phyloP scores from a whole-genome alignment of 2,329 filamentous ascomycete genomes.

The Rugonectria rugulosa region DNA sequence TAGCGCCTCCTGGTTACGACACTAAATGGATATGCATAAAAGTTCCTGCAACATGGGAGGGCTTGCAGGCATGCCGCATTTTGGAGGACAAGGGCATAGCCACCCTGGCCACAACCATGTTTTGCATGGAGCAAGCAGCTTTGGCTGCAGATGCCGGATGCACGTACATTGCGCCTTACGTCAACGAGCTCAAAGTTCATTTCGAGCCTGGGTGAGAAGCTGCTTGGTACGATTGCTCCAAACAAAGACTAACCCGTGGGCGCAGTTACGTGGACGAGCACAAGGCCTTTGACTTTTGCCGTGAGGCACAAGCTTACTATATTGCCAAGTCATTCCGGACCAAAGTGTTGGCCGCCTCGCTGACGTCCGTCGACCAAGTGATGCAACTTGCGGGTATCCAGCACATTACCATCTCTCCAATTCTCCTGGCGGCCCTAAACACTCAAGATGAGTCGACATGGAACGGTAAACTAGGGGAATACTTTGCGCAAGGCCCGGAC shows the following conservation, averaged over 20 bases:
- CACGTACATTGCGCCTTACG: conserved; percentile 70
- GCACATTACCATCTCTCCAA: conserved; percentile 66
- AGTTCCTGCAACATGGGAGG: conserved; percentile 69
- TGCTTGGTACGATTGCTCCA: too few relatives aligned
- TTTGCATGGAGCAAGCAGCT: conserved; percentile 66
- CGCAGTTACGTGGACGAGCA: conserved; percentile 56
- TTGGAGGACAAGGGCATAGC: conserved; percentile 62
- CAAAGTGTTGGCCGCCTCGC: conserved; percentile 62
- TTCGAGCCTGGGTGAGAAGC: conserved; percentile 60
- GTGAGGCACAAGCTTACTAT: conserved; percentile 62
- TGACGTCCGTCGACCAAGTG: conserved; percentile 66
- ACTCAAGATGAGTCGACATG: conserved; percentile 44
- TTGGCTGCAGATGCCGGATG: conserved; percentile 65
- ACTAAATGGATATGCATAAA: conserved; percentile 66
- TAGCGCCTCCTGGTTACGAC: conserved; percentile 46
- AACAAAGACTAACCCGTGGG: too few relatives aligned
- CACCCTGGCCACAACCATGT: conserved; percentile 69
- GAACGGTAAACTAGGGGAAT: conserved; percentile 41
- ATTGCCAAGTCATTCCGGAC: conserved; percentile 50
- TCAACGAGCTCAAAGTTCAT: conserved; percentile 71
- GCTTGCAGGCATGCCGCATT: conserved; percentile 63
- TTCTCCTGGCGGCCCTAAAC: conserved; percentile 56
- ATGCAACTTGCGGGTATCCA: conserved; percentile 64
- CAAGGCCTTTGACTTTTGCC: conserved; percentile 59
- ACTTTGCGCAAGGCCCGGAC: conserved; percentile 42